A percentile compares a stretch with the other conserved stretches of the same genome.
Conservation (phyloP, 257 asterid genomes). For the Vinca minor region DNA sequence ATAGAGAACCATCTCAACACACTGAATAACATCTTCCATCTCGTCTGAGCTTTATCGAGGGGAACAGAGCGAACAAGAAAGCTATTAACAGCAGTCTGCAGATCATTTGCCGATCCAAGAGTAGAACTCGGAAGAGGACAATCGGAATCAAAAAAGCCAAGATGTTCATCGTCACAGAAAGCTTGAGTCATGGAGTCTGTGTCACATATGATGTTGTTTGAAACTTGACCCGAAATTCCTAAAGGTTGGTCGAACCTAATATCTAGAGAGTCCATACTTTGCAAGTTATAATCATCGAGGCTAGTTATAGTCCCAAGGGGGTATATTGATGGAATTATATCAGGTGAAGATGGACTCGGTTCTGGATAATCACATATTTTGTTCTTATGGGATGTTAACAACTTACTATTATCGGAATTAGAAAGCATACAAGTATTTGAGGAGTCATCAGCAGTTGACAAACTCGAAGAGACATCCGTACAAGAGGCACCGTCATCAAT, state of each 20-base stretch:
- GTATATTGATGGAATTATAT: conserved; percentile 41
- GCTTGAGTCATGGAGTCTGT: conserved; percentile 37
- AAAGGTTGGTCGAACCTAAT: conserved; percentile 34
- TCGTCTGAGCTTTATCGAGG: conserved; percentile 29
- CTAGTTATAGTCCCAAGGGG: conserved; percentile 32
- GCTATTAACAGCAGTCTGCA: conserved; percentile 30
- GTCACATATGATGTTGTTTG: conserved; percentile 33
- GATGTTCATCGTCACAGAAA: conserved; percentile 35
- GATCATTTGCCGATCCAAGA: conserved; percentile 36
- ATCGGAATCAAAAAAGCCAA: conserved; percentile 34
- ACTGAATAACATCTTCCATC: conserved; percentile 36
- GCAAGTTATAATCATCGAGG: conserved; percentile 51
- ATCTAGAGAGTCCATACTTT: conserved; percentile 40
- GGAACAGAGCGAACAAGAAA: conserved; percentile 25
- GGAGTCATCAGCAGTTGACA: conserved; percentile 30
- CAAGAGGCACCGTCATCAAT: conserved; percentile 51
- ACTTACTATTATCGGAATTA: conserved; percentile 22
- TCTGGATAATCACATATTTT: conserved; percentile 26
- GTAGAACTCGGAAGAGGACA: conserved; percentile 27
- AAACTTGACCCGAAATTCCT: conserved; percentile 24
- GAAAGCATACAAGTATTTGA: conserved; percentile 23
- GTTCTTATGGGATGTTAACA: conserved; percentile 33
- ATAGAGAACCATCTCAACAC: conserved; percentile 34
- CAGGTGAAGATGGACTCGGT: conserved; percentile 35
- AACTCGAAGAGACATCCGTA: conserved; percentile 21